Evolutionary conservation across 2,329 filamentous ascomycete genomes (phyloP), one percentile per base, ranked within the genome.

Genomic region (Ceratocystis smalleyi): DNA sequence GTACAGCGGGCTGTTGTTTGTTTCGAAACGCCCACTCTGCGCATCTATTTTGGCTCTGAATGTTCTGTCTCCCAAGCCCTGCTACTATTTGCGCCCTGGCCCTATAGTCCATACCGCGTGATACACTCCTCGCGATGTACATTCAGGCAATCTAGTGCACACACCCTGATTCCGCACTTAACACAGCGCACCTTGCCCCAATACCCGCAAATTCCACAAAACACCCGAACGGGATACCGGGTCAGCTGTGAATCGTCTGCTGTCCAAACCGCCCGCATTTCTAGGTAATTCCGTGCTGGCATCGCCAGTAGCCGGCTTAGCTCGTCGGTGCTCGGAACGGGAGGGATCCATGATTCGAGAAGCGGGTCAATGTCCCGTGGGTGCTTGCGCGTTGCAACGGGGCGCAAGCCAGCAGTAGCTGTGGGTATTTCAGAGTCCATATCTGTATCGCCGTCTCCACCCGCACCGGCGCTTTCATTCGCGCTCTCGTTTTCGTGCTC

Each of bases 201-300:
- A 74, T 91, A 91, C 15, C 88, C 88, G 71, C 88, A 92, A 40
- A 90, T 83, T 71, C 86, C 86, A 74, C 88, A 92, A 72, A 91
- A 92, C 43, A 77, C 76, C 66, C 87, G 78, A 59, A 77, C 76
- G 1, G 86, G 85, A 68, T 83, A 83, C 69, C 70, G 73, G 15
- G 68, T 69, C 57, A 73, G 76, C 54, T 19, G 43, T 45, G 54
- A 27, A 8, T 75, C 59, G 2, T 3, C 74, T 7, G 72, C 72
- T n/a, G 69, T 70, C 75, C 75, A 79, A 32, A 69, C 71, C 1
- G 77, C 81, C 63, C 77, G 74, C 47, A 85, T 84, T 69, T 88
- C 86, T 59, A 81, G 77, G 73, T 89, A 91, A 45, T 78, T 83
- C 63, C 91, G 74, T 59, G 87, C 83, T 62, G 86, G 83, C 6